A percentile compares a stretch with the other conserved stretches of the same genome.
Conservation (phyloP, 768 basidiomycete species). For the Pulveroboletus sp. region DNA sequence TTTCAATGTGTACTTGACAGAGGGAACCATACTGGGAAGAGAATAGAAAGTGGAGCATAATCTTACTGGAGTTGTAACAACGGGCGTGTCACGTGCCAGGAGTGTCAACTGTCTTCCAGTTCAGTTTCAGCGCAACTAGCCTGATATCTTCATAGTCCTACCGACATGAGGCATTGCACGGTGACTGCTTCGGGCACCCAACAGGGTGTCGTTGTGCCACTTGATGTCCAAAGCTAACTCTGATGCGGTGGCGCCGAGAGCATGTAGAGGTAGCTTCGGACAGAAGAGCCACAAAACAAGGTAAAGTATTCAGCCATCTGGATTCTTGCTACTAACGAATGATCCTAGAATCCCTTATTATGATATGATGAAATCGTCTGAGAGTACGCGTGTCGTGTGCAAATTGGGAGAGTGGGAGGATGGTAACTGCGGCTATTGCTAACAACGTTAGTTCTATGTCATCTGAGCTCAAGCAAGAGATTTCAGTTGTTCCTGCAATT, state of each 20-base stretch:
- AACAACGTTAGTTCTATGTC: not conserved
- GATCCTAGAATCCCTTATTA: not conserved
- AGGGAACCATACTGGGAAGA: no score
- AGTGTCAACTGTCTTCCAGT: no score
- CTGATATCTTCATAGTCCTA: constrained; percentile 7
- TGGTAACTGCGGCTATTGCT: not conserved
- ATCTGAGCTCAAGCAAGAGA: constrained; percentile 2
- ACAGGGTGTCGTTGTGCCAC: constrained; percentile 14
- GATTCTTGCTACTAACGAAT: not conserved
- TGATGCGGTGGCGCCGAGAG: not conserved
- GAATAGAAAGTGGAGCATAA: no score
- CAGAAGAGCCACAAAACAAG: not conserved
- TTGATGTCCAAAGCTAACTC: not conserved
- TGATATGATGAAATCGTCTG: not conserved
- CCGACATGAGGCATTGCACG: not conserved
- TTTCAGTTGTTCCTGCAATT: constrained; percentile 9
- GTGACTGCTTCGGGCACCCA: not conserved
- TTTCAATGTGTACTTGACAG: no score
- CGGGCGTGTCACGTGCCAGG: no score
- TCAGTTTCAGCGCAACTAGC: no score
- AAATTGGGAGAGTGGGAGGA: not conserved
- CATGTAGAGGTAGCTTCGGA: not conserved
- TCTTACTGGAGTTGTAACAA: no score
- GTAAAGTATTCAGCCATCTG: not conserved
- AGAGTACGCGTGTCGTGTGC: not conserved